Evolutionary conservation across 1,139 yeast genomes (phyloP).

Genomic region (Casaregolazyma lundiana): DNA sequence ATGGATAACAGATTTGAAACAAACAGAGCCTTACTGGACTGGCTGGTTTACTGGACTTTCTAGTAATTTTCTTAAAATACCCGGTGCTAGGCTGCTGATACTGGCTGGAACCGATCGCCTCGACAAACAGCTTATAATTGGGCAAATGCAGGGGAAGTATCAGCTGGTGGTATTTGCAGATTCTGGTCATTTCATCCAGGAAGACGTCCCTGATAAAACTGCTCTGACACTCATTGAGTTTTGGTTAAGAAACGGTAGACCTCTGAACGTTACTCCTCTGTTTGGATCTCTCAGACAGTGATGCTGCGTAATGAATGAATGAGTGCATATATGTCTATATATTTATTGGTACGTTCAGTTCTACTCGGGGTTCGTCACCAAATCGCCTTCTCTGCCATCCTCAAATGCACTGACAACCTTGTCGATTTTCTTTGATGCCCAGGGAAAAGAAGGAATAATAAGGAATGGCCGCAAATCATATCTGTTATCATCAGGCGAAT

Average conservation of each 20-base stretch:
- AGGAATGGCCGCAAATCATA: slow-evolving; percentile 92
- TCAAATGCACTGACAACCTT: slow-evolving; percentile 45
- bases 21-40: slow-evolving; percentile 68
- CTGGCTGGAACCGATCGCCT: slow-evolving; percentile 89
- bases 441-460: slow-evolving; percentile 83
- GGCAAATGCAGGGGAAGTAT: slow-evolving; percentile 92
- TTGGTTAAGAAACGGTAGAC: slow-evolving; percentile 47
- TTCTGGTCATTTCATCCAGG: slow-evolving; percentile 90
- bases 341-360: background rate
- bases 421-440: slow-evolving; percentile 88
- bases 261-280: slow-evolving; percentile 29
- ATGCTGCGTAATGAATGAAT: background rate
- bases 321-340: slow-evolving; percentile 5
- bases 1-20: slow-evolving; percentile 63
- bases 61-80: slow-evolving; percentile 48
- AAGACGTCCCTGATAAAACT: slow-evolving; percentile 71
- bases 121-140: slow-evolving; percentile 80
- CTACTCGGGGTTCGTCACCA: background rate
- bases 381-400: slow-evolving; percentile 12
- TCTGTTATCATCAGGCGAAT: slow-evolving; percentile 96
- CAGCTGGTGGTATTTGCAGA: slow-evolving; percentile 80
- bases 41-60: slow-evolving; percentile 81
- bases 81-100: slow-evolving; percentile 65
- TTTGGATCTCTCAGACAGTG: slow-evolving; percentile 27
- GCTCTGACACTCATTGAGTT: slow-evolving; percentile 48